Evolutionary conservation across 2,329 filamentous ascomycete genomes (phyloP), one percentile per base, ranked within the genome.

Genomic region (Aureobasidium namibiae): DNA sequence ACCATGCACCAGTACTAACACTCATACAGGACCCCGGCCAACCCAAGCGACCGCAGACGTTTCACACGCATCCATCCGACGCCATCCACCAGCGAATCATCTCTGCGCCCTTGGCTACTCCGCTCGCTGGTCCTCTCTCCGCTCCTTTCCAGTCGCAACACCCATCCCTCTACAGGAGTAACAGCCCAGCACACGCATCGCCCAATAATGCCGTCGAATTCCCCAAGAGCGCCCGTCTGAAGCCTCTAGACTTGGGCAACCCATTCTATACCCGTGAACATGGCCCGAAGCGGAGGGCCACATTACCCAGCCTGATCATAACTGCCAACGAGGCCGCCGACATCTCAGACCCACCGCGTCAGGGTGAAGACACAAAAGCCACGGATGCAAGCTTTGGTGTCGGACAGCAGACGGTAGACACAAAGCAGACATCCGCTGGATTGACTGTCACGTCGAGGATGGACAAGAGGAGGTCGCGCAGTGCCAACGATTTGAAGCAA

Each of bases 121-220:
- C 42, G 16, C 54, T 48, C n/a, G 34, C 33, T 1, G 54, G 54
- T 10, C 54, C 54, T 1, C 31, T 48, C 13, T 67, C 67, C 14
- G 64, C 63, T 16, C 67, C 67, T 10, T 36, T 68, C 41, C 61
- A 63, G 24, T 53, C 64, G 6, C 60, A 62, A 16, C 53, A 60
- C 38, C 57, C 33, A 18, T n/a, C 23, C 8, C 18, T 13, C 10
- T 5, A 21, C 13, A 13, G 26, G 42, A 48, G n/a, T 13, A n/a
- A 38, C 31, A 29, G 9, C 16, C 14, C 39, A 9, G 54, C 58
- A 6, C 65, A 64, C 36, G 72, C 70, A 4, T 72, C 71, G 7
- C 68, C 71, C 3, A 70, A 69, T 61, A 13, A 18, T 52, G 71
- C 71, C 6, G 66, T 72, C 7, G 66, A 71, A 23, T 73, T 73